phyloP scores from a whole-genome alignment of 768 basidiomycete species.

The Phylloporus rhodoxanthus region DNA sequence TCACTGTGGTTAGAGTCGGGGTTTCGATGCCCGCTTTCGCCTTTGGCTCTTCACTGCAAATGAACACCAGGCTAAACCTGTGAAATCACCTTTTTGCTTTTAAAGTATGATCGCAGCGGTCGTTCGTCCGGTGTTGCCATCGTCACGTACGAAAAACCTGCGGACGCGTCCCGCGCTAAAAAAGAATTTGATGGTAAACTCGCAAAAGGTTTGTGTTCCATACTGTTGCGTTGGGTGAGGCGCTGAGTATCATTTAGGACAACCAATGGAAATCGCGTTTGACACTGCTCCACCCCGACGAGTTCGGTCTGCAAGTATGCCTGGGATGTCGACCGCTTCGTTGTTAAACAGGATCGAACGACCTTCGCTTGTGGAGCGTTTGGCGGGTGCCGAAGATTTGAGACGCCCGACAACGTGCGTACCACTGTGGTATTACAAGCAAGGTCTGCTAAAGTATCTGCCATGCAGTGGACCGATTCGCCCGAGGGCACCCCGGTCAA shows the following conservation, averaged over 20 bases:
- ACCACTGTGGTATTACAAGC: not conserved
- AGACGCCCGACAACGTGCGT: constrained; percentile 16
- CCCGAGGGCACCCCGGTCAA: constrained; percentile 23
- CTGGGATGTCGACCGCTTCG: constrained; percentile 44
- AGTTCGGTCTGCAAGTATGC: constrained; percentile 43
- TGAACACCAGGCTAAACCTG: constrained; percentile 53
- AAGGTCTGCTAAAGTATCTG: not conserved
- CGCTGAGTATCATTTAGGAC: constrained; percentile 42
- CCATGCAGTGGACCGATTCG: constrained; percentile 43
- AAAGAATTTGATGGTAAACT: constrained; percentile 81
- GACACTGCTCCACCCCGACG: constrained; percentile 44
- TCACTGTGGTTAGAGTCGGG: constrained; percentile 25
- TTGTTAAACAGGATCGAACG: constrained; percentile 74
- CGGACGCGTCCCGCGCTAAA: constrained; percentile 79
- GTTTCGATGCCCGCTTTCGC: constrained; percentile 40
- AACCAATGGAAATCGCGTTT: constrained; percentile 69
- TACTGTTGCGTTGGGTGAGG: not conserved
- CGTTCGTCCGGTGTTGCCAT: constrained; percentile 82
- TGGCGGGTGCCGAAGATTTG: constrained; percentile 42
- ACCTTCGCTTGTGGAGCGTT: constrained; percentile 60
- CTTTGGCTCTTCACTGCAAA: constrained; percentile 31
- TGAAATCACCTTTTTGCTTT: constrained; percentile 41
- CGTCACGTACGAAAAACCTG: constrained; percentile 69
- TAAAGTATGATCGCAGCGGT: constrained; percentile 93
- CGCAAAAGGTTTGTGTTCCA: constrained; percentile 62